phyloP scores from a whole-genome alignment of 2,329 filamentous ascomycete species.

The Aspergillus fischeri region DNA sequence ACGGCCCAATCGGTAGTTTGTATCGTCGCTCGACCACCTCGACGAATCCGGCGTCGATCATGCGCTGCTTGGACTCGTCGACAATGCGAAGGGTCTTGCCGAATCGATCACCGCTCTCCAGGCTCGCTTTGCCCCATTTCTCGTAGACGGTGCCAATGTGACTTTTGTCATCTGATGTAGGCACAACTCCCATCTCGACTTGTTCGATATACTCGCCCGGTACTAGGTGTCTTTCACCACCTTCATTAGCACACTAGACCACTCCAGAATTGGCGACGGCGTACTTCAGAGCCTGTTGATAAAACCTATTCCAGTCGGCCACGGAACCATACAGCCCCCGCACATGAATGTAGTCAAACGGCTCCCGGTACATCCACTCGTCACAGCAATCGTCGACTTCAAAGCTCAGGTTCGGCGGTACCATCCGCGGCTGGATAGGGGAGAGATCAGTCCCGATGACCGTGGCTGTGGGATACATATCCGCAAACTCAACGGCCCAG shows the following conservation, averaged over 20 bases:
- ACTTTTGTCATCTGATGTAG: constrained; percentile 38
- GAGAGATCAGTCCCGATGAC: constrained; percentile 48
- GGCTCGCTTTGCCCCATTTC: constrained; percentile 12
- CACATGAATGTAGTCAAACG: constrained; percentile 46
- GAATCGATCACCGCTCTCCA: constrained; percentile 25
- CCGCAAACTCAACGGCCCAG: constrained; percentile 26
- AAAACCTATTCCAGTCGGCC: constrained; percentile 44
- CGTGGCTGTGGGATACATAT: constrained; percentile 35
- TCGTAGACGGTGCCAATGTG: constrained; percentile 27
- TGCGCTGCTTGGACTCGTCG: constrained; percentile 23
- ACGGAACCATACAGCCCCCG: constrained; percentile 45
- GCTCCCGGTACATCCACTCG: constrained; percentile 36
- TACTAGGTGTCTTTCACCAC: constrained; percentile 25
- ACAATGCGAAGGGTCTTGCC: constrained; percentile 20
- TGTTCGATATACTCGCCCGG: constrained; percentile 36
- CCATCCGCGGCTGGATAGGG: constrained; percentile 46
- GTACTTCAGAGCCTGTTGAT: constrained; percentile 19
- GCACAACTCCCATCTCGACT: constrained; percentile 40
- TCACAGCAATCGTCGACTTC: constrained; percentile 42
- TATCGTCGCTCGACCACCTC: constrained; percentile 22
- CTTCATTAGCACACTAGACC: not conserved
- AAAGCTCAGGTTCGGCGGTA: constrained; percentile 45
- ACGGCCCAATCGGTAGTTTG: constrained; percentile 23
- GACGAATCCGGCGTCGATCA: constrained; percentile 23
- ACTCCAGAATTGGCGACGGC: constrained; percentile 14